A percentile compares a stretch with the other conserved stretches of the same genome.
Evolutionary conservation across 257 asterid genomes (phyloP).

Genomic region (Jaltomata sinuosa): DNA sequence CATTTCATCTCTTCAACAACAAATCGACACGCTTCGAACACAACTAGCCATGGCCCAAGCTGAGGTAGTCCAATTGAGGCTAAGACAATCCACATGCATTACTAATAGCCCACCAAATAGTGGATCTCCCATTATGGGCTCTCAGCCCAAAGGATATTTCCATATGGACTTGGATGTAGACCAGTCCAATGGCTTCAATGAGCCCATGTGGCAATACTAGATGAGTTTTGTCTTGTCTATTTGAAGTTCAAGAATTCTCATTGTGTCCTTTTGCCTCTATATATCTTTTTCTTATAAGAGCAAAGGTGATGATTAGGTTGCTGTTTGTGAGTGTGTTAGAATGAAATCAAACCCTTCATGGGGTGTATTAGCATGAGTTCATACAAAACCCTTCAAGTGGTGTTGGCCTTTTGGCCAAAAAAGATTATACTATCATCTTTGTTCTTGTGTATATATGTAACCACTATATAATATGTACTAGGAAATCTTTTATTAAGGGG

Average conservation of each 20-base stretch:
- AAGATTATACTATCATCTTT: neutral
- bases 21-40: neutral
- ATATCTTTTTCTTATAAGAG: neutral
- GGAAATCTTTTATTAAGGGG: neutral
- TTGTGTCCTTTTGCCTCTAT: slow-evolving; percentile 1
- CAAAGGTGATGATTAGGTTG: neutral
- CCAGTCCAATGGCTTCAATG: neutral
- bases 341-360: neutral
- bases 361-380: neutral
- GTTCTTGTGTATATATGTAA: neutral
- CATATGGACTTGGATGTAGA: neutral
- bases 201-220: neutral
- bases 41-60: slow-evolving; percentile 2
- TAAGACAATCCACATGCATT: neutral
- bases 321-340: neutral
- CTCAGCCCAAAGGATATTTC: neutral
- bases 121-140: neutral
- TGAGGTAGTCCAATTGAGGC: neutral
- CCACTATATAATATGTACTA: neutral
- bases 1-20: slow-evolving; percentile 2
- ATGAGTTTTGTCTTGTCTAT: neutral
- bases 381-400: neutral
- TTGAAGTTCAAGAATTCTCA: neutral
- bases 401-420: neutral
- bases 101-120: neutral